Percentiles rank a stretch among this genome's conserved stretches.
phyloP scores from a whole-genome alignment of 1,284 basidiomycete species.

The Ganoderma resinaceum region DNA sequence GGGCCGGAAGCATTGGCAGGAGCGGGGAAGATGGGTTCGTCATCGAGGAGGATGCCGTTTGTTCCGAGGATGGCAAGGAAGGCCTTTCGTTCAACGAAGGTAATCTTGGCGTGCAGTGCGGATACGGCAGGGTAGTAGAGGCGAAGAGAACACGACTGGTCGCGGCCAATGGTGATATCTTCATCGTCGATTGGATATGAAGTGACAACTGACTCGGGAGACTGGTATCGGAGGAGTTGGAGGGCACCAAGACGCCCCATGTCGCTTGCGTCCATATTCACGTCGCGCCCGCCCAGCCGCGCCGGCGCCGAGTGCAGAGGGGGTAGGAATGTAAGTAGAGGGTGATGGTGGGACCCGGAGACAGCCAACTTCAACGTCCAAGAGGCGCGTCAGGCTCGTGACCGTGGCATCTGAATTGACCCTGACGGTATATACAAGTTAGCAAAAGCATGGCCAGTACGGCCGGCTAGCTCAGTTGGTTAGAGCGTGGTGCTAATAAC shows the following conservation, averaged over 20 bases:
- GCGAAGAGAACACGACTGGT: constrained; percentile 65
- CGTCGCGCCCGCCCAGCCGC: not conserved
- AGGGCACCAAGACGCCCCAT: constrained; percentile 68
- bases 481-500: no score
- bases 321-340: not conserved
- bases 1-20: constrained; percentile 42
- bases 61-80: constrained; percentile 68
- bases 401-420: constrained; percentile 15
- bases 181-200: constrained; percentile 76
- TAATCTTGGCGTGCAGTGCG: constrained; percentile 66
- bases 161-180: constrained; percentile 70
- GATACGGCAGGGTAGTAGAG: constrained; percentile 72
- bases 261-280: constrained; percentile 54
- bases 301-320: not conserved
- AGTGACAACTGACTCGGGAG: constrained; percentile 54
- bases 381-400: constrained; percentile 9
- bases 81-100: constrained; percentile 70
- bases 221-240: constrained; percentile 60
- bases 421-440: no score
- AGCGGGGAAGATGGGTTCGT: constrained; percentile 62
- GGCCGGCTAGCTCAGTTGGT: no score
- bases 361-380: constrained; percentile 16
- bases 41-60: constrained; percentile 65
- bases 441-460: no score
- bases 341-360: not conserved